Base-by-base conservation (phyloP, 1,284 basidiomycete species). In the Rhodotorula glutinis region DNA sequence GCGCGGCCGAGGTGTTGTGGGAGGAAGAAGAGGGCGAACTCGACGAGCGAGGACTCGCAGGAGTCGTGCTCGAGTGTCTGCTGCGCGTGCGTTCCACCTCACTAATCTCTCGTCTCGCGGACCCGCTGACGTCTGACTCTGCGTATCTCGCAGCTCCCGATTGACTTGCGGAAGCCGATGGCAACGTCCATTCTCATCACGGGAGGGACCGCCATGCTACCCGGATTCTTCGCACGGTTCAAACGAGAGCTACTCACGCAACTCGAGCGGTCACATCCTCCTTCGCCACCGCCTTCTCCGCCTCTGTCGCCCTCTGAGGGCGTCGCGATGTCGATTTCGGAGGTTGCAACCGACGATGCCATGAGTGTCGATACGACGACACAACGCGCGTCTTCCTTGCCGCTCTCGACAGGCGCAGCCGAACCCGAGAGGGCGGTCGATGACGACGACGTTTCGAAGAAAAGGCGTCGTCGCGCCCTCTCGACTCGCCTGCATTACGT, bases 191-290 rank as follows among this genome's bases (percentile, higher is more conserved):
- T 98, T 46, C 83, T 98, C 44, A 84, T 97, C 21, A 84, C 85
- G 0, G 95, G 95, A 7, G 95, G 96, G 5, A 93, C 91, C 1
- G 83, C 90, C 2, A 92, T 92, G 86, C 80, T 98, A 2, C 92
- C 94, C 1, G 92, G 92, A 0, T 92, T 98, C 78, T 89, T 95
- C 52, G 86, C 88, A 11, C 87, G 95, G 4, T 83, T 97, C 27
- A 87, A 91, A 41, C 79, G 82, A 7, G 88, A 94, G 74, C 82
- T 97, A 38, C 76, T 89, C 2, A 82, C 83, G 3, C 83, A 84
- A 8, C 81, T 92, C 41, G 41, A 54, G 11, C 41, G 27, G n/a
- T 66, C 69, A 0, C 81, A 82, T 2, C 81, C 83, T 2, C 81
- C 82, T 2, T 76, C 80, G 11, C 57, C 78, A 4, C 59, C 73